A percentile compares a stretch with the other conserved stretches of the same genome.
phyloP scores from a whole-genome alignment of 345 rosid genomes.

The Streptanthus diversifolius region DNA sequence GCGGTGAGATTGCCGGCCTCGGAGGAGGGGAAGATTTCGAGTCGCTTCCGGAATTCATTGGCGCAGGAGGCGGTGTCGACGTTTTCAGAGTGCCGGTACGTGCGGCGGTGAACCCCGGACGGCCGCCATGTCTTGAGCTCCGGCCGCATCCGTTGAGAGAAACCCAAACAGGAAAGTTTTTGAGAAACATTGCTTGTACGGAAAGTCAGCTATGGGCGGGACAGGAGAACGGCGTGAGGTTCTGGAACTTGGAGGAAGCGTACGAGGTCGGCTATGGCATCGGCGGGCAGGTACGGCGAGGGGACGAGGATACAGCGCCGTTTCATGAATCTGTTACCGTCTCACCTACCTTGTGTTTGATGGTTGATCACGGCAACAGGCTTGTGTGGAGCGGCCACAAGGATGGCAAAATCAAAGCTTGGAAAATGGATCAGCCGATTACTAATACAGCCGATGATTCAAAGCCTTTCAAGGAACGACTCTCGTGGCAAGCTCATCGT shows the following conservation, averaged over 20 bases:
- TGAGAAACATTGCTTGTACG: constrained; percentile 74
- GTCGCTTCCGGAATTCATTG: constrained; percentile 55
- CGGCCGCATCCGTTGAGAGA: constrained; percentile 86
- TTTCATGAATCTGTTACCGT: constrained; percentile 62
- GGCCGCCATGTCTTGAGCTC: constrained; percentile 69
- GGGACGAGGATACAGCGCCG: constrained; percentile 86
- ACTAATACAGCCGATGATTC: constrained; percentile 29
- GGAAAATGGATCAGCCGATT: constrained; percentile 59
- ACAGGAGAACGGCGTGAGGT: constrained; percentile 69
- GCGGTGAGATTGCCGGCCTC: neutral
- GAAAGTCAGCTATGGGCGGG: constrained; percentile 84
- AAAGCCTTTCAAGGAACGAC: constrained; percentile 61
- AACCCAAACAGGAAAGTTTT: constrained; percentile 71
- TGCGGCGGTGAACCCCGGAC: constrained; percentile 61
- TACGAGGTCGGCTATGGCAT: constrained; percentile 46
- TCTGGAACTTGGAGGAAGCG: constrained; percentile 57
- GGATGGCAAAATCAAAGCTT: constrained; percentile 78
- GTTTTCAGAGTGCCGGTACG: constrained; percentile 58
- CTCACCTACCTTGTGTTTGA: constrained; percentile 64
- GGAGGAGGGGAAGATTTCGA: constrained; percentile 17
- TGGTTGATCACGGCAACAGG: constrained; percentile 54
- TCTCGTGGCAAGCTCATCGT: constrained; percentile 86
- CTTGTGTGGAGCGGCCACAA: constrained; percentile 86
- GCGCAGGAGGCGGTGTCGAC: constrained; percentile 45
- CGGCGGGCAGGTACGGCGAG: constrained; percentile 57